Conservation (phyloP, 2,329 filamentous ascomycete genomes). For the Ampelomyces quisqualis region DNA sequence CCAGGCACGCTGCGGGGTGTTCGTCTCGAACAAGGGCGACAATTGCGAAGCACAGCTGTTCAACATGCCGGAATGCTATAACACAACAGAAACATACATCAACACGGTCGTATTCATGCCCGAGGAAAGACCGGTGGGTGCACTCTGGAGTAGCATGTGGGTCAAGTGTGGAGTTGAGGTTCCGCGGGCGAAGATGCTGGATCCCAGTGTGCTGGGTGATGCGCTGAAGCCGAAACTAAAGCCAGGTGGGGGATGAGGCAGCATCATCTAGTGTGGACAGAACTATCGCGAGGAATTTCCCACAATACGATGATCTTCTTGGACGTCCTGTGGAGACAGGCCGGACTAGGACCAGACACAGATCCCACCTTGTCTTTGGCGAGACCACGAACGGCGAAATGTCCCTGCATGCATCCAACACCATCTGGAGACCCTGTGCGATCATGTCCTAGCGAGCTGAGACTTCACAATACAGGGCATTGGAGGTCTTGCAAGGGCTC, state of each 20-base stretch:
- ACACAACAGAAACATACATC: slow-evolving; percentile 31
- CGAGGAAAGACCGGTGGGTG: slow-evolving; percentile 36
- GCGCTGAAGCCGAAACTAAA: slow-evolving; percentile 24
- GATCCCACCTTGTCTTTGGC: too few relatives aligned
- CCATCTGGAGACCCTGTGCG: too few relatives aligned
- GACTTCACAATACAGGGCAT: too few relatives aligned
- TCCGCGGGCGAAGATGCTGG: slow-evolving; percentile 30
- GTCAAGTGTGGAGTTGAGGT: slow-evolving; percentile 37
- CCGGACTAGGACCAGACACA: too few relatives aligned
- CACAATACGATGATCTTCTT: too few relatives aligned
- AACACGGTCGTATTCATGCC: slow-evolving; percentile 43
- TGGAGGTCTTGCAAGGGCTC: too few relatives aligned
- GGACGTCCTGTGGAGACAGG: too few relatives aligned
- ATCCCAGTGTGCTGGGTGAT: slow-evolving; percentile 32
- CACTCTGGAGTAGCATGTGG: slow-evolving; percentile 40
- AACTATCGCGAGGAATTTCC: too few relatives aligned
- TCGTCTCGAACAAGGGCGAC: slow-evolving; percentile 37
- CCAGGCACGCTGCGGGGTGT: slow-evolving; percentile 38
- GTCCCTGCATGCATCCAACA: too few relatives aligned
- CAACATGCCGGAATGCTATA: slow-evolving; percentile 30
- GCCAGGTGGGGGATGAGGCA: slow-evolving; percentile 23
- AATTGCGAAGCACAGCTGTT: slow-evolving; percentile 41
- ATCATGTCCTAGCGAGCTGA: too few relatives aligned
- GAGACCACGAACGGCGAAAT: too few relatives aligned
- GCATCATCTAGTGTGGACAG: too few relatives aligned